Evolutionary conservation across 1,284 basidiomycete genomes (phyloP).

Genomic region (Sporisorium iseilematis-ciliati): DNA sequence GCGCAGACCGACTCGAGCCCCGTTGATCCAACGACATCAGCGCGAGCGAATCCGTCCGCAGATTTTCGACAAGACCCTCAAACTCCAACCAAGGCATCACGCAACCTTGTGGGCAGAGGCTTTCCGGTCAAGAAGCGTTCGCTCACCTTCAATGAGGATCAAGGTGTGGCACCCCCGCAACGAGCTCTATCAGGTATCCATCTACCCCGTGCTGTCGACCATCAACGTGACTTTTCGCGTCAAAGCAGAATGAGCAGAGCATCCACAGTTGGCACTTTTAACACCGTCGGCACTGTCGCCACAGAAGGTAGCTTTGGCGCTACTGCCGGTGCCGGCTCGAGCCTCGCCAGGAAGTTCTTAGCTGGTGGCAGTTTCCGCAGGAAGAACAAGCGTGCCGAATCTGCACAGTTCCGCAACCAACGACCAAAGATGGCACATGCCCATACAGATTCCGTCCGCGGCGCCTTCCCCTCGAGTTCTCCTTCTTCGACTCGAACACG

Average conservation of each 20-base stretch:
- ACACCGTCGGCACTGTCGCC: conserved; percentile 53
- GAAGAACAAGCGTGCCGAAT: conserved; percentile 13
- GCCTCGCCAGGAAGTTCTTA: conserved; percentile 32
- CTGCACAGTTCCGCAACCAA: conserved; percentile 14
- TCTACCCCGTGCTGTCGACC: conserved; percentile 26
- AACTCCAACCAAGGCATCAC: conserved; percentile 6
- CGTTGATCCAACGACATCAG: conserved; percentile 6
- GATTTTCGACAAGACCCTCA: conserved; percentile 2
- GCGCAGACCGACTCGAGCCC: not conserved
- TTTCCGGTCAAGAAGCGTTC: conserved; percentile 38
- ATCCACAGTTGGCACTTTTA: conserved; percentile 54
- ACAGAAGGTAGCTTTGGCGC: conserved; percentile 60
- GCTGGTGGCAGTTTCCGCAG: conserved; percentile 33
- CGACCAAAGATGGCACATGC: conserved; percentile 8
- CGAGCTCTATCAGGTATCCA: conserved; percentile 12
- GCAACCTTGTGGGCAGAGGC: conserved; percentile 28
- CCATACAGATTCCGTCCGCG: conserved; percentile 10
- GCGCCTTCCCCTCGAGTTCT: conserved; percentile 8
- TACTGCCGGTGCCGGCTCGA: conserved; percentile 29
- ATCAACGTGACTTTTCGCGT: conserved; percentile 48
- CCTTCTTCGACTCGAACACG: conserved; percentile 23
- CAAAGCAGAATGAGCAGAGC: conserved; percentile 56
- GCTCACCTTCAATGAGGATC: conserved; percentile 34
- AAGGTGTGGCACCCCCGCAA: conserved; percentile 5
- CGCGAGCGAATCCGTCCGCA: not conserved